Percentiles rank a stretch among this genome's conserved stretches.
phyloP scores from a whole-genome alignment of 179 eudicot species.

The Heliamphora pulchella region DNA sequence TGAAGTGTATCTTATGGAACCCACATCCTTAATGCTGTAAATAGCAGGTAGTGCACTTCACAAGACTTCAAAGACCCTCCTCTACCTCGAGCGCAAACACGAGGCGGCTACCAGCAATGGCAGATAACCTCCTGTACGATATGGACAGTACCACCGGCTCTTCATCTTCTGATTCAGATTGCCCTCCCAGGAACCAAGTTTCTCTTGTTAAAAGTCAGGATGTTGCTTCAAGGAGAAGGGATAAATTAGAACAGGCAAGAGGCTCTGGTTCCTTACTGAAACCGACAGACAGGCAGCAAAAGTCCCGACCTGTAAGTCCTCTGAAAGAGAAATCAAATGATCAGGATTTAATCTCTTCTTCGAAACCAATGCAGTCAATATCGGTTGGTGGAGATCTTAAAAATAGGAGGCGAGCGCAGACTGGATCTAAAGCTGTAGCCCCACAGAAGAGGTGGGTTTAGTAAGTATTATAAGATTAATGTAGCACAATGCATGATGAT shows the following conservation, averaged over 20 bases:
- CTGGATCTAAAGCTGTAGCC: conserved; percentile 33
- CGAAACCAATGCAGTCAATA: conserved; percentile 23
- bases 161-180: conserved; percentile 80
- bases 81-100: conserved; percentile 33
- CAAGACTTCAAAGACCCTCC: conserved; percentile 62
- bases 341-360: conserved; percentile 24
- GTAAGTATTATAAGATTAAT: conserved; percentile 16
- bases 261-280: conserved; percentile 17
- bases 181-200: conserved; percentile 26
- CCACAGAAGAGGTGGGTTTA: conserved; percentile 64
- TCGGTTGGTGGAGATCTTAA: conserved; percentile 33
- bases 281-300: conserved; percentile 27
- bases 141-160: conserved; percentile 79
- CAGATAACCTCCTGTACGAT: conserved; percentile 66
- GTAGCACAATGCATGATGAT: background rate
- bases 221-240: conserved; percentile 23
- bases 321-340: conserved; percentile 58
- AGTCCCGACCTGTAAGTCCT: conserved; percentile 38
- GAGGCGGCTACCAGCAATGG: conserved; percentile 46
- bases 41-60: conserved; percentile 52
- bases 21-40: background rate
- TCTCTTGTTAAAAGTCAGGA: conserved; percentile 16
- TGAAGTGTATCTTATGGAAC: background rate
- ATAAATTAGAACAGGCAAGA: conserved; percentile 25
- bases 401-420: conserved; percentile 38